phyloP scores from a whole-genome alignment of 1,139 yeast genomes.

The Debaryomycetaceae sp. region DNA sequence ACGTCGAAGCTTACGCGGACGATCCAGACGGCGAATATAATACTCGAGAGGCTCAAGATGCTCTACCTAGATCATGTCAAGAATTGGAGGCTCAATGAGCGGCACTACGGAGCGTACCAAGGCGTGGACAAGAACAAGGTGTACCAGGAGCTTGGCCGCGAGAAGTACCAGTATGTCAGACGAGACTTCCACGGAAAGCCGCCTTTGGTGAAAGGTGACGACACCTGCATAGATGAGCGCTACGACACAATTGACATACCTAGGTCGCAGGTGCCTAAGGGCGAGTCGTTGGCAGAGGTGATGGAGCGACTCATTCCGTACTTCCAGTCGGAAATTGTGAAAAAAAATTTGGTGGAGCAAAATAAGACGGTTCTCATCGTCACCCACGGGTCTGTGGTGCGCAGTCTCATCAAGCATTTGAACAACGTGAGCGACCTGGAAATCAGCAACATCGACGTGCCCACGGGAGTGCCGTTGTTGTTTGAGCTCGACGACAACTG shows the following conservation, averaged over 20 bases:
- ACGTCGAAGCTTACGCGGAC: slow-evolving; percentile 67
- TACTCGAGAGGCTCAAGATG: slow-evolving; percentile 44
- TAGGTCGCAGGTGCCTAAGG: slow-evolving; percentile 46
- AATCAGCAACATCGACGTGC: slow-evolving; percentile 65
- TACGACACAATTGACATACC: slow-evolving; percentile 27
- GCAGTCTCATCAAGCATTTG: slow-evolving; percentile 62
- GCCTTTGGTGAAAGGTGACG: slow-evolving; percentile 39
- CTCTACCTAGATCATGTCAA: slow-evolving; percentile 48
- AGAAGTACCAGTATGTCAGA: slow-evolving; percentile 62
- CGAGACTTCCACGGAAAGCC: slow-evolving; percentile 70
- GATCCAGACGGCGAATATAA: slow-evolving; percentile 61
- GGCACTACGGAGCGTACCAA: slow-evolving; percentile 72
- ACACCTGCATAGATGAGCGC: slow-evolving; percentile 43
- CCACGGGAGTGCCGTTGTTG: slow-evolving; percentile 73
- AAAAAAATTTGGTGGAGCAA: slow-evolving; percentile 27
- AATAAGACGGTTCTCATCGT: slow-evolving; percentile 55
- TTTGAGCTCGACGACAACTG: slow-evolving; percentile 49
- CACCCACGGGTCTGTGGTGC: slow-evolving; percentile 74
- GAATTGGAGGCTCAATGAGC: slow-evolving; percentile 72
- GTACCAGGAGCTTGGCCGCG: slow-evolving; percentile 52
- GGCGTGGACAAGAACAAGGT: slow-evolving; percentile 62
- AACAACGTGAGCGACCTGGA: slow-evolving; percentile 57
- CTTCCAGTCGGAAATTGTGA: slow-evolving; percentile 39
- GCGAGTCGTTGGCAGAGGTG: slow-evolving; percentile 70
- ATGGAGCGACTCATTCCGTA: slow-evolving; percentile 59